Conservation (phyloP, 2,329 filamentous ascomycete genomes). For the Colletotrichum gloeosporioides region DNA sequence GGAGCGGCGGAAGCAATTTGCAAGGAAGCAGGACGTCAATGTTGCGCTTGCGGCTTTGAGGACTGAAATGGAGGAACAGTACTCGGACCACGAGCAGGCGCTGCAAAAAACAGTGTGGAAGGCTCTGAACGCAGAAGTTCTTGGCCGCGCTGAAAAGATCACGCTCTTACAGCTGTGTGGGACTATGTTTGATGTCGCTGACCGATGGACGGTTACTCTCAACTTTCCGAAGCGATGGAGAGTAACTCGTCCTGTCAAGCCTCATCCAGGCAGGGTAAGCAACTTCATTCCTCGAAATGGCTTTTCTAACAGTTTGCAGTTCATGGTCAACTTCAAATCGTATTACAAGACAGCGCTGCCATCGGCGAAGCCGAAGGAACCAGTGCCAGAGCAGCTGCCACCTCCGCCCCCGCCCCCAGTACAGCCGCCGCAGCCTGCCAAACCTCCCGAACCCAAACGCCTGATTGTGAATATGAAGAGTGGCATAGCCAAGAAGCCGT, state of each 20-base stretch:
- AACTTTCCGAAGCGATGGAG: constrained; percentile 47
- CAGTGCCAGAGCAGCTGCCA: constrained; percentile 6
- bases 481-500: constrained; percentile 41
- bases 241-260: constrained; percentile 38
- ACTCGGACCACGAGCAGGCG: constrained; percentile 39
- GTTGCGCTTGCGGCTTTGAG: constrained; percentile 54
- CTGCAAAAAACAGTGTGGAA: constrained; percentile 48
- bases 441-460: constrained; percentile 31
- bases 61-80: constrained; percentile 49
- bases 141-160: constrained; percentile 47
- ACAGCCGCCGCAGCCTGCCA: constrained; percentile 21
- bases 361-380: background rate
- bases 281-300: background rate
- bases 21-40: constrained; percentile 67
- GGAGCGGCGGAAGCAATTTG: constrained; percentile 67
- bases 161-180: constrained; percentile 48
- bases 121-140: constrained; percentile 42
- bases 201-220: constrained; percentile 45
- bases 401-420: constrained; percentile 20
- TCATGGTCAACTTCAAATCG: constrained; percentile 43
- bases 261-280: constrained; percentile 41
- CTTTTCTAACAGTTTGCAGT: constrained; percentile 28
- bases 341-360: constrained; percentile 35
- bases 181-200: constrained; percentile 52
- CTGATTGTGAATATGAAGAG: constrained; percentile 31